Evolutionary conservation across 1,284 basidiomycete species (phyloP), one percentile per base, ranked within the genome.

Genomic region (Puccinia brachypodii): DNA sequence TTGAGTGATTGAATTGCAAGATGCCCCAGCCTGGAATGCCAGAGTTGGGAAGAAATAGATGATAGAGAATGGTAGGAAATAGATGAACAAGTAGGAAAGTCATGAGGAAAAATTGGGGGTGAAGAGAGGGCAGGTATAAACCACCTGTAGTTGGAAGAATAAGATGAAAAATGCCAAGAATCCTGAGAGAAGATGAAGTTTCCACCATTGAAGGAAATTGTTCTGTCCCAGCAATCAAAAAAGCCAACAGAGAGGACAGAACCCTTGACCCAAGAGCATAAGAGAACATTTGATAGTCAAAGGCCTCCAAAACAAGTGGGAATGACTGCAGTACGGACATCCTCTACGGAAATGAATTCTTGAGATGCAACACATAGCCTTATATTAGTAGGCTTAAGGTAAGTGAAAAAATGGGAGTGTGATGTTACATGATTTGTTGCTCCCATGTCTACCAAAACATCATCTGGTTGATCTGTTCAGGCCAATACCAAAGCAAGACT

Each of bases 371-470:
- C 68, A 11, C 8, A 38, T 4, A 71, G 25, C 3, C 3, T 42
- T 8, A 71, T 14, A 31, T 71, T n/a, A 50, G 47, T 3, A 1
- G 42, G 42, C 3, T 31, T 0, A 7, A 74, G 4, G 14, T 22
- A 38, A 40, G 38, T 25, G 7, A 66, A 40, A 0, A n/a, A 40
- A 4, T 31, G 1, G 2, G 2, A 25, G 19, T 25, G 42, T 4
- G 28, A 33, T 38, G 25, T 72, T 72, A 72, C 69, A 56, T 72
- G 69, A 31, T 72, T 31, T n/a, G 69, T 50, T 9, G 69, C 69
- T 31, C 69, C 69, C 0, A 44, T 28, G 22, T 72, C 69, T 4
- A 16, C 14, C 1, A 72, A 22, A 19, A 72, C n/a, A 13, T 47
- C 42, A 0, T 6, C 22, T 1, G 42, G n/a, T 3, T 33, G 7